phyloP scores from a whole-genome alignment of 306 rosid genomes.

The Mimosa bimucronata region DNA sequence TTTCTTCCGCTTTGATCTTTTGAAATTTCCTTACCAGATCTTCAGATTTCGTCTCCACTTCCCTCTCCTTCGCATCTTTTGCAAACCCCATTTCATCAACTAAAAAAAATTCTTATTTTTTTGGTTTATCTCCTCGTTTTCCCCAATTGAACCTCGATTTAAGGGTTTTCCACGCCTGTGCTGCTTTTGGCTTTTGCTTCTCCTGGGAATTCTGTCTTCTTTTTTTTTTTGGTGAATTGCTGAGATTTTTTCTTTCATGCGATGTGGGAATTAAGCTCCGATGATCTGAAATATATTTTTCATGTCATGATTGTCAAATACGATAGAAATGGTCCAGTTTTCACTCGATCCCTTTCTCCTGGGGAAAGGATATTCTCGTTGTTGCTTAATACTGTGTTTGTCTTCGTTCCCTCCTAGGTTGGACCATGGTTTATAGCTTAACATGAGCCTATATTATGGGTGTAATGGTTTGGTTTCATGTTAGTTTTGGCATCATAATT shows the following conservation, averaged over 20 bases:
- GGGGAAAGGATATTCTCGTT: neutral
- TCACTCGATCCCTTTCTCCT: neutral
- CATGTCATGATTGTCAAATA: slow-evolving; percentile 7
- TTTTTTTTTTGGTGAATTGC: neutral
- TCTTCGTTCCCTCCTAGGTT: neutral
- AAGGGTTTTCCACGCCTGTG: neutral
- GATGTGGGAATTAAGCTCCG: neutral
- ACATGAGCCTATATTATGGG: neutral
- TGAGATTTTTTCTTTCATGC: neutral
- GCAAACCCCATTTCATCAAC: neutral
- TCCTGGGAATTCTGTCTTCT: neutral
- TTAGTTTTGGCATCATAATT: slow-evolving; percentile 2
- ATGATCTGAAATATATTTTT: neutral
- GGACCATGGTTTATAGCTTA: neutral
- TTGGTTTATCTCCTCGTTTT: neutral
- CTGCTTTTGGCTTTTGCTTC: neutral
- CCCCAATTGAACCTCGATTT: neutral
- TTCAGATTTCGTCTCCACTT: slow-evolving; percentile 29
- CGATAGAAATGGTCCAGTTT: neutral
- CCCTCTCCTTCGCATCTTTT: neutral
- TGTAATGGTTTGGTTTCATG: neutral
- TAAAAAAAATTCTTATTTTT: neutral
- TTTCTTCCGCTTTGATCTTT: slow-evolving; percentile 14
- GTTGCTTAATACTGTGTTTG: neutral
- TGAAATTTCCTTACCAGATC: slow-evolving; percentile 31